A percentile compares a stretch with the other conserved stretches of the same genome.
These are phyloP conservation scores for Aeschynomene evenia DNA, from an alignment of 306 rosid species.

Conservation along the genomic window DNA sequence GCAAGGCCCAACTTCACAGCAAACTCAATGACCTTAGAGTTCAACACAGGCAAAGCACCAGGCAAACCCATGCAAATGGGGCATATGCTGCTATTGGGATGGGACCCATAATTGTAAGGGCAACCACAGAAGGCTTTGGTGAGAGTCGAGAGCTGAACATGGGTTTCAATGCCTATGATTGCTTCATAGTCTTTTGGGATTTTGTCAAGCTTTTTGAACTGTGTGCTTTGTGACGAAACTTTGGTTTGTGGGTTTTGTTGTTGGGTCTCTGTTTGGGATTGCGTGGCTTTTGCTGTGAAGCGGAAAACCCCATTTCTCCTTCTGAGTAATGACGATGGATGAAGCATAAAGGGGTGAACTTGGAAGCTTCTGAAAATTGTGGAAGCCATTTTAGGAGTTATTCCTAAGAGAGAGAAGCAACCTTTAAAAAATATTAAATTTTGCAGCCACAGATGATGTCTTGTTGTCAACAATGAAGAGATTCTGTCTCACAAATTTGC, in stretches of 20 bases:
- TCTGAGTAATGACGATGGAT: slow-evolving; percentile 48
- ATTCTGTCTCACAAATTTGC: neutral
- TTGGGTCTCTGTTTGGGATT: slow-evolving; percentile 61
- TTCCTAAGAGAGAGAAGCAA: neutral
- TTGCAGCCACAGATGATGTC: neutral
- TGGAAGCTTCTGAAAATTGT: slow-evolving; percentile 63
- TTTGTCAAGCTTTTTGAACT: slow-evolving; percentile 51
- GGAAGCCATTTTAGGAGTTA: slow-evolving; percentile 54
- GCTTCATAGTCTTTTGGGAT: slow-evolving; percentile 71
- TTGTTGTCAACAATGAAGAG: neutral
- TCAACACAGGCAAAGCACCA: slow-evolving; percentile 86
- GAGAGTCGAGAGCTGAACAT: slow-evolving; percentile 85
- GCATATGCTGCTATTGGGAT: slow-evolving; percentile 71
- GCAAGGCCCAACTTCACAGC: slow-evolving; percentile 84
- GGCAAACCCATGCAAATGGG: slow-evolving; percentile 97
- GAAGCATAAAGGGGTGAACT: slow-evolving; percentile 47
- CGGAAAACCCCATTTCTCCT: slow-evolving; percentile 40
- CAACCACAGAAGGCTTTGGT: slow-evolving; percentile 91
- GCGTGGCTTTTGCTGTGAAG: slow-evolving; percentile 55
- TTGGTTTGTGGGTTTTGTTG: slow-evolving; percentile 38
- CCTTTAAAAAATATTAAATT: neutral
- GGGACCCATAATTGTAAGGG: slow-evolving; percentile 76
- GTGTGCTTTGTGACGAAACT: slow-evolving; percentile 48
- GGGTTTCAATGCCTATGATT: slow-evolving; percentile 85
- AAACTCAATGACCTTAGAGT: slow-evolving; percentile 69